Percentiles rank a stretch among this genome's conserved stretches.
Conservation (phyloP, 2,329 filamentous ascomycete species). For the Penicillium sp. region DNA sequence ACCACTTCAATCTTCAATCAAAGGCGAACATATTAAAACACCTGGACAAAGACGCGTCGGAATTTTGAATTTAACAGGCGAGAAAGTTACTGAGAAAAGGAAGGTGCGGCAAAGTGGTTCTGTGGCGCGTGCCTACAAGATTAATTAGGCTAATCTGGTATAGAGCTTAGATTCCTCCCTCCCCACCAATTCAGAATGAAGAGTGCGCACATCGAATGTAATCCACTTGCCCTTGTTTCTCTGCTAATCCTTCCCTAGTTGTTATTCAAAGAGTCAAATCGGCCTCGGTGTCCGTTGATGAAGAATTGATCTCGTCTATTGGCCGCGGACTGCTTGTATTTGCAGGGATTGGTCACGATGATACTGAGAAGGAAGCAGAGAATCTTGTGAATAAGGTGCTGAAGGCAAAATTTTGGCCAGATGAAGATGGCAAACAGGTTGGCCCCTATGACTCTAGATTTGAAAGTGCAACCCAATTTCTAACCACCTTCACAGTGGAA, state of each 20-base stretch:
- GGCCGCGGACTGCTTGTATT: constrained; percentile 87
- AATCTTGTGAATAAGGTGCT: constrained; percentile 80
- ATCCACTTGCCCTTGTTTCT: neutral
- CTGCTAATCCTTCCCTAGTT: constrained; percentile 54
- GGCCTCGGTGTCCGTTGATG: constrained; percentile 92
- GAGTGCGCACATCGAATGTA: neutral
- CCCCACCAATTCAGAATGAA: constrained; percentile 7
- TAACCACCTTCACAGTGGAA: constrained; percentile 69
- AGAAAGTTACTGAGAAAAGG: neutral
- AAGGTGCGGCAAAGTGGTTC: neutral
- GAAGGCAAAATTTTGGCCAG: constrained; percentile 90
- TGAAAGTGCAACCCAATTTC: neutral
- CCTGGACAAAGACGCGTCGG: neutral
- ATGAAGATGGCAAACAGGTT: constrained; percentile 69
- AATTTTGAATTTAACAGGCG: neutral
- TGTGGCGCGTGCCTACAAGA: neutral
- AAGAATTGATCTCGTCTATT: constrained; percentile 85
- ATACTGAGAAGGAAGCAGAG: constrained; percentile 85
- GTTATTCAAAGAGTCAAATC: constrained; percentile 92
- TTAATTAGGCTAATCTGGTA: neutral
- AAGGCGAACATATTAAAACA: neutral
- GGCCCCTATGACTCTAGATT: neutral
- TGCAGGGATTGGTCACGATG: constrained; percentile 84
- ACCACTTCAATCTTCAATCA: neutral
- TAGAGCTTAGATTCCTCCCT: neutral